A percentile compares a stretch with the other conserved stretches of the same genome.
Conservation (phyloP, 1,139 yeast species). For the Lodderomyces metapsilosis region DNA sequence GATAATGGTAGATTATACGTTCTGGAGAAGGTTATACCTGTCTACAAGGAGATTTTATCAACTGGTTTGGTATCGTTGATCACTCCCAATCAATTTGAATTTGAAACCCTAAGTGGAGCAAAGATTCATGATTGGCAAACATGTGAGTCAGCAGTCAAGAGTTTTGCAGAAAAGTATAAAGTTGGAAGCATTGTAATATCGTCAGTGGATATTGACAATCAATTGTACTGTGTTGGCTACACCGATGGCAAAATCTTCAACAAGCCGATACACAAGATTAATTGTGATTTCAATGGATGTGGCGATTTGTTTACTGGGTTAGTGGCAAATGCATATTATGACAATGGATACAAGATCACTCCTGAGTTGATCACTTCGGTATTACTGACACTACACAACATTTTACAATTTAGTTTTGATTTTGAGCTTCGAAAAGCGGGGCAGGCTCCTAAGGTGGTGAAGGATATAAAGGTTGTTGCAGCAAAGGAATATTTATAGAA, state of each 20-base stretch:
- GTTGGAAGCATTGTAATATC: constrained; percentile 35
- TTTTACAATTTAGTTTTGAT: constrained; percentile 28
- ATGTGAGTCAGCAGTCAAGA: constrained; percentile 20
- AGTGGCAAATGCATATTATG: constrained; percentile 32
- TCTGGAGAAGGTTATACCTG: constrained; percentile 31
- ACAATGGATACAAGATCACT: constrained; percentile 20
- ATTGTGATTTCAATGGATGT: constrained; percentile 43
- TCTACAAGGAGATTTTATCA: constrained; percentile 23
- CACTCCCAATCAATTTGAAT: constrained; percentile 44
- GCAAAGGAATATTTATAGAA: constrained; percentile 22
- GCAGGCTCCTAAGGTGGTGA: constrained; percentile 20
- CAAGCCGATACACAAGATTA: constrained; percentile 31
- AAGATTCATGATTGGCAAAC: constrained; percentile 21
- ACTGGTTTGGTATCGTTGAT: constrained; percentile 31
- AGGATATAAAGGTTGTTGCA: constrained; percentile 30
- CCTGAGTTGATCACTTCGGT: constrained; percentile 28
- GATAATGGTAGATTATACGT: constrained; percentile 41
- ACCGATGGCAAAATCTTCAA: constrained; percentile 20
- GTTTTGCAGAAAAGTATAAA: constrained; percentile 20
- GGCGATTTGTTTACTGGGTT: constrained; percentile 47
- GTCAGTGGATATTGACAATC: constrained; percentile 30
- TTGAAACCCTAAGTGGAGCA: constrained; percentile 30
- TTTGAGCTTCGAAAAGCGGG: constrained; percentile 20
- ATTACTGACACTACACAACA: constrained; percentile 27
- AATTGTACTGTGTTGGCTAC: constrained; percentile 37